Conservation (phyloP, 2,329 filamentous ascomycete species). For the Fusarium oligoseptatum region DNA sequence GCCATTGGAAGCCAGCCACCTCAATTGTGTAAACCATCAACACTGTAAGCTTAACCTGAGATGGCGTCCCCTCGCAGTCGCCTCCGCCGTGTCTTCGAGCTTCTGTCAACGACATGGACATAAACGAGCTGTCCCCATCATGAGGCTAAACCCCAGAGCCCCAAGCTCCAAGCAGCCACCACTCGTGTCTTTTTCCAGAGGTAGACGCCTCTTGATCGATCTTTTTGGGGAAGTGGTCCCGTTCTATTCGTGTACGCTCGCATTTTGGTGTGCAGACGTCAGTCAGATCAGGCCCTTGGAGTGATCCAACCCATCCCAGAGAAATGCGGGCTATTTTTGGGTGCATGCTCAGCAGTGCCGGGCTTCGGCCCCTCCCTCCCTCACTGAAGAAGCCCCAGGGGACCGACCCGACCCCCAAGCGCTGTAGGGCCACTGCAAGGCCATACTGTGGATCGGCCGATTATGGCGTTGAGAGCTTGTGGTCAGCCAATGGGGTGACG, state of each 20-base stretch:
- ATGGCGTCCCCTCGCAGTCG: constrained; percentile 10
- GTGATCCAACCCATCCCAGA: not conserved
- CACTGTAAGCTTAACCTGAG: not conserved
- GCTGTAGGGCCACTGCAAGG: constrained; percentile 8
- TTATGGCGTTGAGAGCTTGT: constrained; percentile 11
- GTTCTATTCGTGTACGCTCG: constrained; percentile 36
- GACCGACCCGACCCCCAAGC: not conserved
- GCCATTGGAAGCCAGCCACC: constrained; percentile 20
- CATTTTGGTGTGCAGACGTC: constrained; percentile 7
- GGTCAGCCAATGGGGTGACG: constrained; percentile 32
- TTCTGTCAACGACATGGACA: not conserved
- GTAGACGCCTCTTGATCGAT: constrained; percentile 18
- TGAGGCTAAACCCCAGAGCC: constrained; percentile 34
- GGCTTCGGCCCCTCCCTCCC: constrained; percentile 3
- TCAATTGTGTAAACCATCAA: not conserved
- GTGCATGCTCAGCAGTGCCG: constrained; percentile 14
- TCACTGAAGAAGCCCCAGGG: constrained; percentile 8
- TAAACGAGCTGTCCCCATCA: constrained; percentile 19
- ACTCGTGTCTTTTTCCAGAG: constrained; percentile 31
- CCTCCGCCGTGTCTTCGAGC: not conserved
- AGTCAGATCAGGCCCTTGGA: constrained; percentile 10
- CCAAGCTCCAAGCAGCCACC: constrained; percentile 5
- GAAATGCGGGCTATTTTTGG: constrained; percentile 35
- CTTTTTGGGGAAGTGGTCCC: constrained; percentile 17
- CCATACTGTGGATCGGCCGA: constrained; percentile 32